Evolutionary conservation across 805 yeast genomes (phyloP), one percentile per base, ranked within the genome.

Genomic region (Schwanniomyces occidentalis): DNA sequence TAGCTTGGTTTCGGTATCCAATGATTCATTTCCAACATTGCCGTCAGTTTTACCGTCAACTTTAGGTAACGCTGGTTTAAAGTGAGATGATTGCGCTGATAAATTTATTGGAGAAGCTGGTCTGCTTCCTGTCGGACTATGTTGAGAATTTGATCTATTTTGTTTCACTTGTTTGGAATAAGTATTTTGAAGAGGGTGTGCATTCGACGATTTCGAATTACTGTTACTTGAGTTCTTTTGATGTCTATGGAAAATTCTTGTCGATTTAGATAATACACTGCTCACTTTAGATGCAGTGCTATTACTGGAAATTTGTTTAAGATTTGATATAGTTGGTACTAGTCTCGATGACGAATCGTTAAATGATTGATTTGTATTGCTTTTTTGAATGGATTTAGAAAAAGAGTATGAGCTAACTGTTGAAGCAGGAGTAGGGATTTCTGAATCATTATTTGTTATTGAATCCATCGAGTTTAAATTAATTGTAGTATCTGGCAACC

Each of bases 91-190:
- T n/a, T n/a, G n/a, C n/a, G n/a, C n/a, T 10, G 10, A 21, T 21
- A 16, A 4, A 10, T 30, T 38, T 8, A 42, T 24, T 3, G 63
- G 61, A 6, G 58, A 47, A 1, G 41, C 46, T 4, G 62, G 55
- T 32, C 56, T 38, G 16, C 27, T 33, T 4, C 13, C 6, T 10
- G 16, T 7, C 10, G 19, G 8, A 25, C 51, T 45, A 14, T 46
- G 44, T 8, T 42, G 44, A 1, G 60, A 52, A 32, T 53, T 58
- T 3, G 65, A 54, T n/a, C 69, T 42, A 38, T 53, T 50, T 28
- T 57, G 58, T 34, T 51, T 61, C 12, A 61, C 60, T 21, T 61
- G 68, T 20, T 51, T 52, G 3, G 61, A 52, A 43, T 65, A 64
- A 2, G 65, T 47, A 30, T 56, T 48, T 19, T 54, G 49, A n/a